A percentile compares a stretch with the other conserved stretches of the same genome.
Conservation (phyloP, 2,329 filamentous ascomycete genomes). For the Xylariaceae sp. region DNA sequence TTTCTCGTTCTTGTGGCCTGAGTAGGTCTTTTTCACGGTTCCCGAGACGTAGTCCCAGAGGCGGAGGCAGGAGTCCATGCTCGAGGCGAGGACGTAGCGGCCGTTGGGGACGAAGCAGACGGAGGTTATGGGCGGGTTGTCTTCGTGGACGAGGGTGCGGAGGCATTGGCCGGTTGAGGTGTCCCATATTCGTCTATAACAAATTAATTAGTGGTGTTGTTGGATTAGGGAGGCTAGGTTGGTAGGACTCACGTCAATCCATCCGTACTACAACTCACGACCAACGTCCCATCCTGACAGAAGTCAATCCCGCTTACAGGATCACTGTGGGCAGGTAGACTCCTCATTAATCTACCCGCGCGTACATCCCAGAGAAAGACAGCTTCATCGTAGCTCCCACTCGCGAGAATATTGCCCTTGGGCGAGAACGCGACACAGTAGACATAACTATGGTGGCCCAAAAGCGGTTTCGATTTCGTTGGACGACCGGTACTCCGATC, state of each 20-base stretch:
- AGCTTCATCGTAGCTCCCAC: conserved; percentile 93
- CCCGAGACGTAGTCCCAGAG: conserved; percentile 95
- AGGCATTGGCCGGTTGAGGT: conserved; percentile 92
- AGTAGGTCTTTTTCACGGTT: conserved; percentile 92
- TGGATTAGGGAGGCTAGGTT: background rate
- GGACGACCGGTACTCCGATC: conserved; percentile 61
- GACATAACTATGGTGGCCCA: conserved; percentile 93
- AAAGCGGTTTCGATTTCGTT: conserved; percentile 54
- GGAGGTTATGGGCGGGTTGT: conserved; percentile 82
- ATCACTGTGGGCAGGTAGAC: conserved; percentile 88
- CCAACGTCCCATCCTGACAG: conserved; percentile 82
- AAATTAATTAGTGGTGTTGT: background rate
- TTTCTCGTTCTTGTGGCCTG: conserved; percentile 78
- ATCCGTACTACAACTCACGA: conserved; percentile 87
- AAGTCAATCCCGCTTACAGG: conserved; percentile 93
- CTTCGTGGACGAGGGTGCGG: conserved; percentile 90
- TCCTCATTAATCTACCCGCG: conserved; percentile 80
- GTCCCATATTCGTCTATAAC: conserved; percentile 77
- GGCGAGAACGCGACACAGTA: conserved; percentile 94
- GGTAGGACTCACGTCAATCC: conserved; percentile 63
- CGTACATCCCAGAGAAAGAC: conserved; percentile 96
- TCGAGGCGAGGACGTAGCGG: conserved; percentile 86
- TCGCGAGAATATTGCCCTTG: conserved; percentile 94
- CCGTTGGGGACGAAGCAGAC: conserved; percentile 94
- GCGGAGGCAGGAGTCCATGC: conserved; percentile 81